Evolutionary conservation across 768 basidiomycete genomes (phyloP).

Genomic region (Lactarius psammicola): DNA sequence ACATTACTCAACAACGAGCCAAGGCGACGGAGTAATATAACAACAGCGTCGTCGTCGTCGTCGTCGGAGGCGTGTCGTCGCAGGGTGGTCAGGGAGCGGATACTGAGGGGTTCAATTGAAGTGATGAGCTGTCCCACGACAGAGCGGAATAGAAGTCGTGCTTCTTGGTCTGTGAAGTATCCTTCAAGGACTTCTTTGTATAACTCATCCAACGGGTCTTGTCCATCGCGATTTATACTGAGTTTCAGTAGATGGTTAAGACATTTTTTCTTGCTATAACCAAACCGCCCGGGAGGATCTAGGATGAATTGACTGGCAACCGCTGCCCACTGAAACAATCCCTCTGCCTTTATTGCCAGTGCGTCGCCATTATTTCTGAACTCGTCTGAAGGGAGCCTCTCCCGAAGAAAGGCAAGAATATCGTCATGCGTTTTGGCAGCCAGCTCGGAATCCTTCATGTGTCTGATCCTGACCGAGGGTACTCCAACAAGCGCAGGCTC

Average conservation of each 20-base stretch:
- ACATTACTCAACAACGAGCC: constrained; percentile 5
- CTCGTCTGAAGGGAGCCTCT: neutral
- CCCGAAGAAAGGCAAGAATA: neutral
- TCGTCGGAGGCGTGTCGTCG: neutral
- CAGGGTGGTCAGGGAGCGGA: neutral
- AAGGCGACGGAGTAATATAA: neutral
- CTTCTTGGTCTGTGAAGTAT: neutral
- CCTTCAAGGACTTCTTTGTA: too few relatives aligned
- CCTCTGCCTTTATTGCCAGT: neutral
- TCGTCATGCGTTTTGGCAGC: neutral
- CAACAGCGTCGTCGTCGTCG: neutral
- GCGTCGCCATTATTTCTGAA: neutral
- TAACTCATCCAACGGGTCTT: too few relatives aligned
- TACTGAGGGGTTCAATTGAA: neutral
- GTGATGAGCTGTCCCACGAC: constrained; percentile 1
- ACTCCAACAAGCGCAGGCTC: neutral
- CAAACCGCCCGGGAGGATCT: too few relatives aligned
- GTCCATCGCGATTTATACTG: neutral
- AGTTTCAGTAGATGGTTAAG: too few relatives aligned
- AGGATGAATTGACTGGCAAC: neutral
- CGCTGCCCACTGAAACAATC: neutral
- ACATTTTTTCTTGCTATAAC: too few relatives aligned
- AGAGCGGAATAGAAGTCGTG: neutral
- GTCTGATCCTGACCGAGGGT: neutral
- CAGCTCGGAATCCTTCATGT: neutral